Evolutionary conservation across 1,139 yeast species (phyloP).

Genomic region (Yamadazyma siamensis): DNA sequence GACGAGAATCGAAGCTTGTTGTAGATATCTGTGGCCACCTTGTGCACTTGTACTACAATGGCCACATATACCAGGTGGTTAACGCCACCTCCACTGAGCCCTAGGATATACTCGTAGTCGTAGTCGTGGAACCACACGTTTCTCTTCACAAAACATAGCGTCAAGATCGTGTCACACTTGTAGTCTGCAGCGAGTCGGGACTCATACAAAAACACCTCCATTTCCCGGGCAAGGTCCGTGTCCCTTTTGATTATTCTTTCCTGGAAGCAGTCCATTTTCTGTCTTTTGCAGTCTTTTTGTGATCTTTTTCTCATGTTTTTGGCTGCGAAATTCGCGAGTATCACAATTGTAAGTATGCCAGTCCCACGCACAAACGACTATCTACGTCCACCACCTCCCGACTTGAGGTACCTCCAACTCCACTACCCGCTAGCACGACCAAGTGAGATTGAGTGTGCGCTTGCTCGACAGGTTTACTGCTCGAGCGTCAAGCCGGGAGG

Average conservation of each 20-base stretch:
- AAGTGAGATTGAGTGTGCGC: background rate
- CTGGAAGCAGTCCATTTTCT: conserved; percentile 5
- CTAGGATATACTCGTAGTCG: conserved; percentile 11
- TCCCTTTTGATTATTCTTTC: conserved; percentile 6
- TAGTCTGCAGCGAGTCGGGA: conserved; percentile 4
- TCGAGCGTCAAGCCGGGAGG: too few species aligned
- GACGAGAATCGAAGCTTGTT: conserved; percentile 5
- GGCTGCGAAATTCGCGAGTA: background rate
- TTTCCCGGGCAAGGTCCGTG: conserved; percentile 4
- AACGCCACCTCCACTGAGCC: too few species aligned
- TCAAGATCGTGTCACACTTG: conserved; percentile 10
- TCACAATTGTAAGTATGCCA: too few species aligned
- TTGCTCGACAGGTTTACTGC: background rate
- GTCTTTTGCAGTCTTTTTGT: too few species aligned
- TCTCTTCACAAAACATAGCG: conserved; percentile 9
- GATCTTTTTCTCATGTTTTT: background rate
- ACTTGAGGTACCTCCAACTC: background rate
- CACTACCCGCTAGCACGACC: conserved; percentile 2
- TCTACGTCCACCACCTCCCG: background rate
- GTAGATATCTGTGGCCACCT: too few species aligned
- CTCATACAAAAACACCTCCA: conserved; percentile 4
- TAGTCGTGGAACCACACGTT: conserved; percentile 8
- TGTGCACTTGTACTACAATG: too few species aligned
- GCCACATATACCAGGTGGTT: too few species aligned
- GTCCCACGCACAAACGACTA: too few species aligned